Evolutionary conservation across 176 grass and related monocot species (phyloP).

Genomic region (Cenchrus fungigraminus): DNA sequence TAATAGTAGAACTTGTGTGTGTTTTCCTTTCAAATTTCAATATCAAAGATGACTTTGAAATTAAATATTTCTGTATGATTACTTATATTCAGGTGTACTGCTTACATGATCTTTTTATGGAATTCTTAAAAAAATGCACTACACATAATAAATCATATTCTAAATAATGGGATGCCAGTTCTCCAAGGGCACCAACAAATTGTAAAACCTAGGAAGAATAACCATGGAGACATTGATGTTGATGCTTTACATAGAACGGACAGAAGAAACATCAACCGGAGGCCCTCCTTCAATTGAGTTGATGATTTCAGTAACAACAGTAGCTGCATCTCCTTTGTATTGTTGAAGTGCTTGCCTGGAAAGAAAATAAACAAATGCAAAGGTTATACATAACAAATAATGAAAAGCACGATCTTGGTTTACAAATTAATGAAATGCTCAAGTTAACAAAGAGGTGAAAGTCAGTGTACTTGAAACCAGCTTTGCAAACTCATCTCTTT

Average conservation of each 20-base stretch:
- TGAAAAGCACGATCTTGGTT: not conserved
- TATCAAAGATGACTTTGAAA: not conserved
- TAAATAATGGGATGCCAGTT: not conserved
- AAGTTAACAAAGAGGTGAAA: conserved; percentile 21
- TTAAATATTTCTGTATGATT: not conserved
- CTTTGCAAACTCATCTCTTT: not conserved
- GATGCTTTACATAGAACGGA: conserved; percentile 75
- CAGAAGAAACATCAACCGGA: conserved; percentile 85
- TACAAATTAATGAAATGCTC: conserved; percentile 25
- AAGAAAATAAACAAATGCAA: conserved; percentile 34
- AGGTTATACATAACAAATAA: conserved; percentile 15
- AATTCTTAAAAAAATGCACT: not conserved
- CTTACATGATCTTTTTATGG: not conserved
- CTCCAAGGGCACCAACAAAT: not conserved
- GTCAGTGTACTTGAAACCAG: not conserved
- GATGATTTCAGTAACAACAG: conserved; percentile 88
- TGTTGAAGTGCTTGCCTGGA: conserved; percentile 95
- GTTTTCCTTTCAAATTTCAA: not conserved
- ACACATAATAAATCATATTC: not conserved
- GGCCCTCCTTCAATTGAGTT: conserved; percentile 92
- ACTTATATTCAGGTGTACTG: not conserved
- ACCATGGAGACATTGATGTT: conserved; percentile 16
- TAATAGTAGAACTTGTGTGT: not conserved
- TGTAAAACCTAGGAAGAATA: not conserved
- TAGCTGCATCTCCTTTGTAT: conserved; percentile 74